Evolutionary conservation across 2,329 filamentous ascomycete species (phyloP), one percentile per base, ranked within the genome.

Genomic region (Paradendryphiella salina): DNA sequence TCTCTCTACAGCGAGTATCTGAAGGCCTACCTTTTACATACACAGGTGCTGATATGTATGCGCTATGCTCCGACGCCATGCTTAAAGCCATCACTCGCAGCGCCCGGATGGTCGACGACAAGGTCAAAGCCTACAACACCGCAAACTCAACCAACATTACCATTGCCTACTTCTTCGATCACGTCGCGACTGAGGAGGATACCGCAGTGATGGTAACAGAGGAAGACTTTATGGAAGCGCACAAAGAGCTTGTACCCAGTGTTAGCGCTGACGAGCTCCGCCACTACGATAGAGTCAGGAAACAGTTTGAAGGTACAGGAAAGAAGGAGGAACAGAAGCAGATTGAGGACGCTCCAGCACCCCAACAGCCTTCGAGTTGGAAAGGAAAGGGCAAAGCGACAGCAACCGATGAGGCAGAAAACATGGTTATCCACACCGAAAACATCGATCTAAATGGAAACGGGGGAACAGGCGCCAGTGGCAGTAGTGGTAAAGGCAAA

Each of bases 1-100:
- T 96, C 38, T 94, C 90, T 9, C 83, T 99, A 9, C 73, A 81
- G 20, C 77, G 83, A 6, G 85, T 99, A 38, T 88, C 93, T 3
- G 81, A 88, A 43, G 80, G 80, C 9, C 82, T 99, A 3, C 94
- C 94, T 0, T 94, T 96, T 71, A 97, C 93, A 2, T 99, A 96
- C 76, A 99, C 94, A 0, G 94, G 94, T 67, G 94, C 94, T 56
- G 94, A 99, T 76, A 87, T 99, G 69, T 99, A 99, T 74, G 94
- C 94, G 0, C 82, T 99, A 15, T 97, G 93, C 77, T 96, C 91
- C 35, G 94, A 99, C 73, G 91, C 94, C 43, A 99, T 99, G 94
- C 87, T 99, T 61, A 97, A 99, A 73, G 94, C 94, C 15, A 93
- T 99, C 51, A 99, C 94, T 2, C 85, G 94, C 4, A 90, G 95